Percentiles rank a stretch among this genome's conserved stretches.
Evolutionary conservation across 2,329 filamentous ascomycete species (phyloP).

Genomic region (Hypomyces perniciosus): DNA sequence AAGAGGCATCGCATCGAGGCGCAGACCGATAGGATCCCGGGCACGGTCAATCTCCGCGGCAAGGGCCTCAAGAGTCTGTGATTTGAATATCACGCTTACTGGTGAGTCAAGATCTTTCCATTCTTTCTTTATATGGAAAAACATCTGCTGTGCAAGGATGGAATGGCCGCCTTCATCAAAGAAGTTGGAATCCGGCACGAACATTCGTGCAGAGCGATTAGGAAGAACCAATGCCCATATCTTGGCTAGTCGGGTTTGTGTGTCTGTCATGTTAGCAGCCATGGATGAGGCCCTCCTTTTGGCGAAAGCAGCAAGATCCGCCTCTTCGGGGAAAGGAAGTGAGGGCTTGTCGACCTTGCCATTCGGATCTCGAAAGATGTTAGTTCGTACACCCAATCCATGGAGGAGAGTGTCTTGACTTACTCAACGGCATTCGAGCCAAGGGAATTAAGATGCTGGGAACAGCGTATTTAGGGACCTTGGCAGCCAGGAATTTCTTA

Average conservation of each 20-base stretch:
- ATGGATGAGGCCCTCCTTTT: constrained; percentile 42
- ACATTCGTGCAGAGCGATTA: constrained; percentile 59
- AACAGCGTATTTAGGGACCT: constrained; percentile 31
- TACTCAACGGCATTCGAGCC: constrained; percentile 41
- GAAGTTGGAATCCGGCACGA: constrained; percentile 33
- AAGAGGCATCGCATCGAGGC: no score
- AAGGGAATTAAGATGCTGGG: constrained; percentile 30
- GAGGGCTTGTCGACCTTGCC: constrained; percentile 75
- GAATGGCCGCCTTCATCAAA: constrained; percentile 36
- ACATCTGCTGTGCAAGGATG: constrained; percentile 63
- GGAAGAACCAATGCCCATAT: constrained; percentile 70
- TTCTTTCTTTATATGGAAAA: constrained; percentile 40
- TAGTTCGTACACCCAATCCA: no score
- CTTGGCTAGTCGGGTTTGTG: constrained; percentile 37
- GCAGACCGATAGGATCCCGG: no score
- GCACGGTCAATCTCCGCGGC: no score
- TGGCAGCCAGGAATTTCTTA: constrained; percentile 17
- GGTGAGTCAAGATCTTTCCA: constrained; percentile 26
- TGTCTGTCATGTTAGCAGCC: constrained; percentile 35
- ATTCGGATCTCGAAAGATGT: constrained; percentile 48
- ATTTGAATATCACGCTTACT: constrained; percentile 24
- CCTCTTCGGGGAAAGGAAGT: constrained; percentile 72
- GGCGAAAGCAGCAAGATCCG: constrained; percentile 45
- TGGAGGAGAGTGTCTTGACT: no score
- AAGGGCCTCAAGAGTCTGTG: no score